Conservation (phyloP, 2,329 filamentous ascomycete species). For the Penicillium sp. region DNA sequence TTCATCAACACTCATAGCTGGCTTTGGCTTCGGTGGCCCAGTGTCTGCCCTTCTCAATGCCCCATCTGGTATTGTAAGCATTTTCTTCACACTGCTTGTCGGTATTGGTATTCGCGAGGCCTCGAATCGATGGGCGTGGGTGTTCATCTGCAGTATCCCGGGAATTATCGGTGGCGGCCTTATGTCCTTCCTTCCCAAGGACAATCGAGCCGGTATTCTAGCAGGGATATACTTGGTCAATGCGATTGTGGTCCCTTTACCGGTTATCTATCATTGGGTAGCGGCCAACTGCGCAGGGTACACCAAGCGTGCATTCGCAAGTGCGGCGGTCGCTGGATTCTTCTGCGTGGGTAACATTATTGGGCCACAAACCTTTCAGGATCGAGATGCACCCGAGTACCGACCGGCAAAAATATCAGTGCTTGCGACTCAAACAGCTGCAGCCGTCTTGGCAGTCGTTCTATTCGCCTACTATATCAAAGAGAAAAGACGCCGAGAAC, state of each 20-base stretch:
- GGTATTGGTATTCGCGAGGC: background rate
- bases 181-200: background rate
- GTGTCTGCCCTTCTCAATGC: background rate
- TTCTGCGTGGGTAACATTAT: constrained; percentile 25
- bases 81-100: background rate
- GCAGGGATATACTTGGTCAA: background rate
- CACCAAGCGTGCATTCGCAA: constrained; percentile 22
- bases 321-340: constrained; percentile 17
- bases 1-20: background rate
- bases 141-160: background rate
- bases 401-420: background rate
- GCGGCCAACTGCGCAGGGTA: constrained; percentile 12
- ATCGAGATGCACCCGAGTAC: constrained; percentile 15
- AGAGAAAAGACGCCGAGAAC: background rate
- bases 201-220: background rate
- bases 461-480: background rate
- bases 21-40: background rate
- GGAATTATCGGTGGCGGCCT: background rate
- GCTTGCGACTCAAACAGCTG: background rate
- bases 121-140: background rate
- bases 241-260: background rate
- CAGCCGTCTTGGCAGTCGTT: background rate
- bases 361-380: constrained; percentile 23
- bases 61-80: background rate
- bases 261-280: background rate